Evolutionary conservation across 805 yeast genomes (phyloP).

Genomic region (Metschnikowia orientalis): DNA sequence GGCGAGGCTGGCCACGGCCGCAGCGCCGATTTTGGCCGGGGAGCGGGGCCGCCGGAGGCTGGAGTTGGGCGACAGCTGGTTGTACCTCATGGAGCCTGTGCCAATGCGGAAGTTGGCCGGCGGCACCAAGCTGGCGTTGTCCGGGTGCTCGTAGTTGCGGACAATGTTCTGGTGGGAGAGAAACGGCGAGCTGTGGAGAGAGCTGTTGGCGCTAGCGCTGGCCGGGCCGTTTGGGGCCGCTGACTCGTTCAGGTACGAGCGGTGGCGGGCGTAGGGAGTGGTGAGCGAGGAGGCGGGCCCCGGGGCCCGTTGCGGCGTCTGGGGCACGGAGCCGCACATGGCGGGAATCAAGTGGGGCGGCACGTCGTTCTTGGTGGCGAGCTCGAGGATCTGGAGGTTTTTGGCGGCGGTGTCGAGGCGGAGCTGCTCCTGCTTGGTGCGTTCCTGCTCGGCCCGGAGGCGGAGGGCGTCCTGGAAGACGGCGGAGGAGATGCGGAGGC

Average conservation of each 20-base stretch:
- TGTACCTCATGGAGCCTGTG: slow-evolving; percentile 17
- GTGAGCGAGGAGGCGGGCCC: slow-evolving; percentile 1
- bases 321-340: slow-evolving; percentile 40
- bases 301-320: slow-evolving; percentile 5
- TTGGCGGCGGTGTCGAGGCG: slow-evolving; percentile 57
- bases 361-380: slow-evolving; percentile 56
- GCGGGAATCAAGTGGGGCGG: slow-evolving; percentile 62
- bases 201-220: slow-evolving; percentile 2
- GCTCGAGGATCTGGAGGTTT: slow-evolving; percentile 57
- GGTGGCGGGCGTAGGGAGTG: slow-evolving; percentile 1
- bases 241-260: slow-evolving; percentile 4
- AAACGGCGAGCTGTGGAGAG: slow-evolving; percentile 8
- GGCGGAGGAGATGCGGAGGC: slow-evolving; percentile 55
- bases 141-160: slow-evolving; percentile 17
- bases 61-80: slow-evolving; percentile 11
- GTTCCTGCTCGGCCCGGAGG: slow-evolving; percentile 68
- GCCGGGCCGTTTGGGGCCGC: background rate
- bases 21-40: slow-evolving; percentile 71
- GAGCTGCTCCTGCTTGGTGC: slow-evolving; percentile 75
- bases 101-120: slow-evolving; percentile 37
- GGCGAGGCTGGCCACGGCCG: slow-evolving; percentile 53
- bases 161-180: slow-evolving; percentile 5
- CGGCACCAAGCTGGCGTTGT: slow-evolving; percentile 28
- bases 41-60: slow-evolving; percentile 45
- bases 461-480: slow-evolving; percentile 56